Conservation (phyloP, 345 rosid species). For the Eucalyptus marginata region DNA sequence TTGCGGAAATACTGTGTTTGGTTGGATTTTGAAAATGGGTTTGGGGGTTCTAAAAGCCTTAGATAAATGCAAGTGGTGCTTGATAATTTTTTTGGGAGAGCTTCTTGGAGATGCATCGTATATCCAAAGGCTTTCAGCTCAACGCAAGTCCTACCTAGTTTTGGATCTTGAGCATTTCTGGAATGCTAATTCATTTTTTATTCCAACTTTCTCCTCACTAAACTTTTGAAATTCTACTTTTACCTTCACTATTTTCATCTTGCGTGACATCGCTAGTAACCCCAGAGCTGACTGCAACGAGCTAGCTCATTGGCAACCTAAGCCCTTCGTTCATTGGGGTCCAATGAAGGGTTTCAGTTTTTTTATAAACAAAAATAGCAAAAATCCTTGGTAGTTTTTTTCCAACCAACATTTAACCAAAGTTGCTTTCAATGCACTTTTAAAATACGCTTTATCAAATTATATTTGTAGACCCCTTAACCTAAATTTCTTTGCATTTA, state of each 20-base stretch:
- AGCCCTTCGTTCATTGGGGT: background rate
- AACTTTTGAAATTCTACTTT: background rate
- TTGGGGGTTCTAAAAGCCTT: background rate
- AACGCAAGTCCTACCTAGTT: background rate
- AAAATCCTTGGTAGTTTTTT: background rate
- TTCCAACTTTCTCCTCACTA: background rate
- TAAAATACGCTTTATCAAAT: background rate
- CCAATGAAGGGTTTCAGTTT: rapidly evolving
- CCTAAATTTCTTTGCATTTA: background rate
- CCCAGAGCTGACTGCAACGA: background rate
- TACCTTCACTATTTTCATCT: no score
- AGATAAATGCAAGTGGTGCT: background rate
- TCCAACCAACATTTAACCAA: no score
- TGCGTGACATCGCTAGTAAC: rapidly evolving
- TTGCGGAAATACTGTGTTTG: background rate
- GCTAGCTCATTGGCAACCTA: background rate
- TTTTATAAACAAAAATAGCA: no score
- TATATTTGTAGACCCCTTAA: no score
- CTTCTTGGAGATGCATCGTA: no score
- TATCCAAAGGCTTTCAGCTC: background rate
- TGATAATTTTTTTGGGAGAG: background rate
- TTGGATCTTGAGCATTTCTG: background rate
- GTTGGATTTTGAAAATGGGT: background rate
- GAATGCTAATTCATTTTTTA: background rate
- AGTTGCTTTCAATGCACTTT: no score